phyloP scores from a whole-genome alignment of 257 asterid species.

The Nyctanthes arbortristis region DNA sequence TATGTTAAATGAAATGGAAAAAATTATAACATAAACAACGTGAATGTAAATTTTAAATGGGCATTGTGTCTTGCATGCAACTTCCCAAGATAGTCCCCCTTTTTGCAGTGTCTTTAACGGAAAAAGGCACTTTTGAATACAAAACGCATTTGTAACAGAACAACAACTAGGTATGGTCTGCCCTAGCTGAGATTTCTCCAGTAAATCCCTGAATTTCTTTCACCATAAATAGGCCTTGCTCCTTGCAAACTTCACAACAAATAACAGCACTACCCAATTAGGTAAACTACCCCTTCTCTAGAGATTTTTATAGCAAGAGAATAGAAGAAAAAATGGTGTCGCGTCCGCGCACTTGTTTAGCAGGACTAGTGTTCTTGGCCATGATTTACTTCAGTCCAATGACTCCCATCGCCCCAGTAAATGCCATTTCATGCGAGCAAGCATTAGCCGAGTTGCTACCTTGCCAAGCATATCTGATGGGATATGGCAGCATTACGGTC shows the following conservation, averaged over 20 bases:
- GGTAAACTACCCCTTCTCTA: background rate
- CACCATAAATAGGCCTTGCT: slow-evolving; percentile 5
- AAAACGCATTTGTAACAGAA: too few relatives aligned
- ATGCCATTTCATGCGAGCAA: slow-evolving; percentile 19
- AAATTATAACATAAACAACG: too few relatives aligned
- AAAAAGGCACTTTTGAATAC: too few relatives aligned
- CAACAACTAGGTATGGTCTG: background rate
- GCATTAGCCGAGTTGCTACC: slow-evolving; percentile 22
- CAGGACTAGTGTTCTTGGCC: slow-evolving; percentile 14
- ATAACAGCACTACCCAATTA: background rate
- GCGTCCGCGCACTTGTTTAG: background rate
- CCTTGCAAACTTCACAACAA: slow-evolving; percentile 10
- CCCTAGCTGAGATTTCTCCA: background rate
- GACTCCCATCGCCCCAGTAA: background rate
- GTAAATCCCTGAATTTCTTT: background rate
- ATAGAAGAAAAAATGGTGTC: background rate
- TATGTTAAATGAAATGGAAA: too few relatives aligned
- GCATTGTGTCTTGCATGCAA: background rate
- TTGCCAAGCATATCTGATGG: slow-evolving; percentile 24
- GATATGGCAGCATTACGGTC: background rate
- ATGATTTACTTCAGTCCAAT: background rate
- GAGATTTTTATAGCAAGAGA: background rate
- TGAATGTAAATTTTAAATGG: too few relatives aligned
- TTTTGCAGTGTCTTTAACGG: background rate
- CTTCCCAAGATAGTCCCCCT: background rate